Evolutionary conservation across 148 eudicot species (phyloP).

Genomic region (Mesembryanthemum crystallinum): DNA sequence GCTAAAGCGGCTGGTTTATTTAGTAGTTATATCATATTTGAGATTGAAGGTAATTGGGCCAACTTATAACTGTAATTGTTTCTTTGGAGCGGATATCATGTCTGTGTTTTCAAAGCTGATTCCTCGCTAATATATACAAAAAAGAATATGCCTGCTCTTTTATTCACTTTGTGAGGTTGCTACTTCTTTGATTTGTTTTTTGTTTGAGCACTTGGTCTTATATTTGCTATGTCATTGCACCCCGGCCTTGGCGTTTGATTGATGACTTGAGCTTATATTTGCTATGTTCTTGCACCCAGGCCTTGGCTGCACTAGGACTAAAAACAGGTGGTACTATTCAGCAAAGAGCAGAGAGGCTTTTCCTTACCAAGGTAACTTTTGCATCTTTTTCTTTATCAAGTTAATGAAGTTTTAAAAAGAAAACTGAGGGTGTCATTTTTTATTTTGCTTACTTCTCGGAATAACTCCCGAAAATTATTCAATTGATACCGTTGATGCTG

Average conservation of each 20-base stretch:
- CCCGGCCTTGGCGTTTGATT: no score
- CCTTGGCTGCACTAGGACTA: slow-evolving; percentile 82
- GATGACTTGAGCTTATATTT: neutral
- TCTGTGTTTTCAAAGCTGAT: no score
- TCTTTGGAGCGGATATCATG: no score
- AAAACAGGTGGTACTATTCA: slow-evolving; percentile 85
- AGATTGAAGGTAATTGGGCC: no score
- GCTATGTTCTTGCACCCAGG: slow-evolving; percentile 40
- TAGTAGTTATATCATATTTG: no score
- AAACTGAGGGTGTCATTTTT: neutral
- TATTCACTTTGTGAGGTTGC: neutral
- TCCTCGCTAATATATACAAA: no score
- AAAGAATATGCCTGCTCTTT: no score
- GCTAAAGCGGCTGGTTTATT: no score
- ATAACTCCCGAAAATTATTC: neutral
- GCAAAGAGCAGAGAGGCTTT: slow-evolving; percentile 98
- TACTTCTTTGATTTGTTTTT: neutral
- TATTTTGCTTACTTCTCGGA: neutral
- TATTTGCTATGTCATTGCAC: neutral
- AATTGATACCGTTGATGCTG: neutral
- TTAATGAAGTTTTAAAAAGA: neutral
- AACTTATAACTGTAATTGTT: no score
- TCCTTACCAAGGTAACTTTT: slow-evolving; percentile 74
- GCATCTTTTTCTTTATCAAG: neutral
- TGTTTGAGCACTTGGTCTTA: slow-evolving; percentile 8